Base-by-base conservation (phyloP, 2,329 filamentous ascomycete species). In the Coniochaeta prunicola region DNA sequence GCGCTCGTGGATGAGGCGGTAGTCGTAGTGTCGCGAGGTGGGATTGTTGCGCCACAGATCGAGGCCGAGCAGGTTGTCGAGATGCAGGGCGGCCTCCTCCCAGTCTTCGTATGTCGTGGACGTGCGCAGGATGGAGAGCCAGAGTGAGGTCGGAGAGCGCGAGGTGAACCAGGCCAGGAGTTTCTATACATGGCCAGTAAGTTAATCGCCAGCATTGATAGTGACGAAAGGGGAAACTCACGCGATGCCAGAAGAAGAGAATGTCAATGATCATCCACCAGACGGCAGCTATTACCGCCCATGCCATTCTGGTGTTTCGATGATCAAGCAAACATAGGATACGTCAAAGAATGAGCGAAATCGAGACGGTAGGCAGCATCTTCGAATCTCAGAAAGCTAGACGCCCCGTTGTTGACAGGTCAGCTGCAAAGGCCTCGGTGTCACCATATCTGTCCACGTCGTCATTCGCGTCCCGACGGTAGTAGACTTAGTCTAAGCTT, bases 41-140 rank as follows among this genome's bases (percentile, higher is more conserved):
- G 90, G 86, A 67, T 92, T 90, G 67, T 92, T 89, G 59, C 92
- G 89, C 90, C 90, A 96, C 61, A 92, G 73, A 73, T 96, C 90
- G 64, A 92, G 84, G 45, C 87, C 87, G n/a, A 92, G 79, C 19
- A 90, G 77, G 66, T 88, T 87, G 71, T 96, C 92, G n/a, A 96
- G 81, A 67, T 90, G 84, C 63, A 89, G 82, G 1, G 92, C 91
- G n/a, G 88, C 86, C 64, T 87, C 86, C 69, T 93, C 88, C 91
- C 92, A 97, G 69, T 94, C 88, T 68, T 94, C 90, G 69, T 88
- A 96, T 28, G 82, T 80, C 63, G 84, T 79, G 19, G 91, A 89
- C 60, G 84, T 81, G 57, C 79, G 80, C 54, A 96, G 77, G 26
- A 80, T 76, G 61, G 88, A 80, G 48, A 88, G 79, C 75, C 90